Evolutionary conservation across 176 grass and related monocot species (phyloP), one percentile per base, ranked within the genome.

Genomic region (Pontederia crassipes): DNA sequence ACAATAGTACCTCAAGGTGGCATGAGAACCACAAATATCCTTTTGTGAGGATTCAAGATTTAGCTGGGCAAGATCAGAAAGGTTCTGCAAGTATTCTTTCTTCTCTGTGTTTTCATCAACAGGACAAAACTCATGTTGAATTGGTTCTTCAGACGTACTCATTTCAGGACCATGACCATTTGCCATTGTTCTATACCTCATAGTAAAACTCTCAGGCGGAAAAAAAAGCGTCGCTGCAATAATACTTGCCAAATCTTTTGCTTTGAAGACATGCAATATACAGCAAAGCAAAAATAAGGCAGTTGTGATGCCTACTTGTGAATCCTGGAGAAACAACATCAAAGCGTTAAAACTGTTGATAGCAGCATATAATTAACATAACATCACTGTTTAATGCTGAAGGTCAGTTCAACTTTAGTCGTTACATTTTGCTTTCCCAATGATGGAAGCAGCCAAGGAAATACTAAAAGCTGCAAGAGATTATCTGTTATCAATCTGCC

Each of bases 191-290:
- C 67, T 81, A 54, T 78, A 78, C 53, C 58, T 64, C 10, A 58
- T 52, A 61, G 66, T 62, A 78, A 79, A 60, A 67, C 57, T 61
- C 57, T 92, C 74, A 12, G 77, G 47, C 65, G 77, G 88, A 85
- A 81, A 84, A 61, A 98, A 98, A 74, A 98, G 82, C 59, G 88
- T 71, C 53, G 94, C 82, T 15, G 88, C 81, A 73, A 93, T 77
- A 59, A 65, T 77, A 80, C 82, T 93, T 17, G 88, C 80, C 79
- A 98, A 78, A 71, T 98, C 94, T 62, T 93, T 98, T 74, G 76
- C 88, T 68, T 98, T 98, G 72, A 98, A 98, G 71, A 93, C 89
- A 60, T 98, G 94, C 26, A 98, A 81, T 70, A 98, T 88, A 74
- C 88, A 93, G 59, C 85, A 98, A 67, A 98, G 88, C 55, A 98